Evolutionary conservation across 2,329 filamentous ascomycete species (phyloP), one percentile per base, ranked within the genome.

Genomic region (Cucurbitaria berberidis): DNA sequence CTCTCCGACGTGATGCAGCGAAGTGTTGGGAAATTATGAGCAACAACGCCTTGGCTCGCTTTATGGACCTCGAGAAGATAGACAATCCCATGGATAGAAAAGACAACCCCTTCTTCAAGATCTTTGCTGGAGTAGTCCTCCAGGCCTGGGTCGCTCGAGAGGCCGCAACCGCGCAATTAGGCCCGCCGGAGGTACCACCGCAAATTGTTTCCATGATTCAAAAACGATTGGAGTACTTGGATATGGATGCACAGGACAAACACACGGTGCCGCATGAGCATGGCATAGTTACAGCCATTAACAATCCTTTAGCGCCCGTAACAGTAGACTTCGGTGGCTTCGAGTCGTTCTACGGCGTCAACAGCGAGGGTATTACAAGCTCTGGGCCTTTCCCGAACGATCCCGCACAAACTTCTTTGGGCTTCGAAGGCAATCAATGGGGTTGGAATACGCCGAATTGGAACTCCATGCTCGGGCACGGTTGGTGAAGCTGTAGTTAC

Each of bases 101-200:
- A 5, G 55, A 62, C 1, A 63, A 64, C 43, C 59, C 65, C 5
- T 63, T 76, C 19, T 70, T 68, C 41, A 63, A 60, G 16, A 58
- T 76, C 0, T 85, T 89, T 55, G 81, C 82, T 1, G 76, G 77
- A 18, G 77, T 84, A 16, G 83, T 89, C 35, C 72, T 88, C 51
- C 86, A 85, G 62, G 85, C 63, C 1, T 67, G 61, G 64, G n/a
- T 53, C 3, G 59, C 58, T 5, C 53, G 61, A 16, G 49, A 64
- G 45, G 49, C 52, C 5, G 55, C 50, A 10, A 18, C 42, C 5
- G 39, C 38, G 22, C 39, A 45, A 10, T 38, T 43, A n/a, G 39
- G 24, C 16, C 35, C 32, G 3, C 26, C 24, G 1, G 55, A 51
- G 5, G 21, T 47, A 19, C 48, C 51, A 21, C 60, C 60, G 6